Conservation (phyloP, 176 grass and related monocot genomes). For the Neostapfia colusana region DNA sequence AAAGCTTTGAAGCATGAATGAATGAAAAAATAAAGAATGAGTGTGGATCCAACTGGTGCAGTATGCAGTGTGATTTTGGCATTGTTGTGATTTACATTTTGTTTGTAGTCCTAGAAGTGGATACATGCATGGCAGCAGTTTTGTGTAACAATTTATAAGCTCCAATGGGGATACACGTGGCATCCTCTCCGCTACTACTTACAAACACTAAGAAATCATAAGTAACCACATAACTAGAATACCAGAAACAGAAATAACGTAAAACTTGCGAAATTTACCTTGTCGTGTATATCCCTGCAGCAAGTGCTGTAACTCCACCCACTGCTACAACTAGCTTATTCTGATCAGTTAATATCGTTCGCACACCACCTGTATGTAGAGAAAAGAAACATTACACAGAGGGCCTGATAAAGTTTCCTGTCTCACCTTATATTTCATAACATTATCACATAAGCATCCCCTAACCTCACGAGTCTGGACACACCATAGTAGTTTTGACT, state of each 20-base stretch:
- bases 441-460: conserved; percentile 32
- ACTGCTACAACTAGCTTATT: conserved; percentile 89
- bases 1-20: not conserved
- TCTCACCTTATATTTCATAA: conserved; percentile 19
- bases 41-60: conserved; percentile 10
- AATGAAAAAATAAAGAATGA: conserved; percentile 18
- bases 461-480: not conserved
- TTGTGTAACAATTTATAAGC: conserved; percentile 12
- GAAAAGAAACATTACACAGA: conserved; percentile 25
- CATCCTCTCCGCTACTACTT: conserved; percentile 16
- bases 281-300: conserved; percentile 80
- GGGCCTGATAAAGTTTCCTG: not conserved
- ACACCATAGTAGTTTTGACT: not conserved
- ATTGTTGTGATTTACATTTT: not conserved
- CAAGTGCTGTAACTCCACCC: conserved; percentile 81
- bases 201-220: conserved; percentile 2
- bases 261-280: conserved; percentile 53
- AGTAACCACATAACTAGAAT: not conserved
- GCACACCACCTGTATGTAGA: conserved; percentile 63
- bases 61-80: not conserved
- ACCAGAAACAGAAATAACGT: conserved; percentile 8
- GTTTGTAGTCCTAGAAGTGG: conserved; percentile 5
- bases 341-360: conserved; percentile 90
- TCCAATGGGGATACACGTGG: not conserved
- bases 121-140: not conserved